Evolutionary conservation across 768 basidiomycete genomes (phyloP), one percentile per base, ranked within the genome.

Genomic region (Pholiota conissans): DNA sequence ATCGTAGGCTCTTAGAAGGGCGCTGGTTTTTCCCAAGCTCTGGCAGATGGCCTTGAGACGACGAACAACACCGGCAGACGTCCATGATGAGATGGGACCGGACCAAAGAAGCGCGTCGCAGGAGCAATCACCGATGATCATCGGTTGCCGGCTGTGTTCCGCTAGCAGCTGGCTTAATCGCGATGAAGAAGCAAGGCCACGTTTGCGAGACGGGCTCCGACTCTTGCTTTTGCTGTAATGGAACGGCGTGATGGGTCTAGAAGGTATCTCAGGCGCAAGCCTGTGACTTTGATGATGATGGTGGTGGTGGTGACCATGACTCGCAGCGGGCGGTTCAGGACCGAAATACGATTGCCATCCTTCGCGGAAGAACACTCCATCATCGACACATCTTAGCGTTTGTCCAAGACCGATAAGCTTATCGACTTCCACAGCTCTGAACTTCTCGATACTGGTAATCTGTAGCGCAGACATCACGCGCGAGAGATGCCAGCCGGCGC

Each of bases 21-120:
- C 75, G 62, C 78, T 84, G 1, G 87, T 81, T 66, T 84, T 88
- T 50, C 68, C 73, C 46, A 91, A 73, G 16, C 84, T 86, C 67
- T 89, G 89, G 63, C 87, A 89, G 34, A 91, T 79, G 3, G 91
- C 91, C 47, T 87, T 88, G 58, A 90, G 73, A 28, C 89, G 79
- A 49, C 88, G 83, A 35, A 84, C 81, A 56, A 85, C 84, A 35
- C 79, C 83, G 0, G 79, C 63, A 0, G 85, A 73, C 0, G 81
- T 82, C 90, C 90, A 92, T 5, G 79, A 68, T 5, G 84, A 87
- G 2, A 81, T 80, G 13, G 84, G 75, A 3, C 73, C 64, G 0
- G 84, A 79, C 87, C 88, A 89, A 9, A 84, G 76, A 49, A 84
- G 76, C 10, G 86, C 83, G 61, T 91, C 87, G 57, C 76, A 81